A percentile compares a stretch with the other conserved stretches of the same genome.
Conservation (phyloP, 805 yeast species). For the Spathaspora hagerdaliae region DNA sequence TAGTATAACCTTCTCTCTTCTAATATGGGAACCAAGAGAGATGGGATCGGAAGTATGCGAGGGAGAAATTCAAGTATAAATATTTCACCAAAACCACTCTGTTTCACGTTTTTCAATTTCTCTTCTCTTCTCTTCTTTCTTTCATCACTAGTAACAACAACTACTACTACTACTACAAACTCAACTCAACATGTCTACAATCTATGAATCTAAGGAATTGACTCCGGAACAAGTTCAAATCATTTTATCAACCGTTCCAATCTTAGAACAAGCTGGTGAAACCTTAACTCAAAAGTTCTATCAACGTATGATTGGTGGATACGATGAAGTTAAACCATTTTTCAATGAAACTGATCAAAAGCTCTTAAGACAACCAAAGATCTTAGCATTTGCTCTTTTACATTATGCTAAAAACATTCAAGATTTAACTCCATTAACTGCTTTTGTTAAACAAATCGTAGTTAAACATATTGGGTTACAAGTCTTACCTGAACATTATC, state of each 20-base stretch:
- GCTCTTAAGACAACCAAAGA: conserved; percentile 54
- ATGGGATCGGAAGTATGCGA: no score
- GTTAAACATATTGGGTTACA: conserved; percentile 65
- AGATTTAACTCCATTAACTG: conserved; percentile 48
- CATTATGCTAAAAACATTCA: conserved; percentile 63
- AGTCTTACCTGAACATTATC: conserved; percentile 61
- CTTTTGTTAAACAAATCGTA: conserved; percentile 56
- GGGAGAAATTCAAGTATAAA: no score
- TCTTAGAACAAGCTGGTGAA: conserved; percentile 52
- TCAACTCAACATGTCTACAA: conserved; percentile 10
- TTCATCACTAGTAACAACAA: no score
- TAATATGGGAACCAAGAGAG: no score
- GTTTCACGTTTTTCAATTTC: no score
- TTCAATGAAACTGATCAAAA: conserved; percentile 60
- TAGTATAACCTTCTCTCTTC: no score
- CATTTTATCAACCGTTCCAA: conserved; percentile 51
- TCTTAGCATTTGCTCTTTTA: conserved; percentile 58
- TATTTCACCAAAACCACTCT: no score
- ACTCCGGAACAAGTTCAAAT: conserved; percentile 25
- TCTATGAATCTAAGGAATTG: conserved; percentile 24
- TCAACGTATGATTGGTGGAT: conserved; percentile 46
- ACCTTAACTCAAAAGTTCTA: conserved; percentile 54
- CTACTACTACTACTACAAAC: not conserved
- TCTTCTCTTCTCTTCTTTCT: no score
- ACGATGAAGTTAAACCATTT: conserved; percentile 54